These are phyloP conservation scores for Neoboletus brunneissimus DNA, from an alignment of 768 basidiomycete genomes.

Conservation along the genomic window DNA sequence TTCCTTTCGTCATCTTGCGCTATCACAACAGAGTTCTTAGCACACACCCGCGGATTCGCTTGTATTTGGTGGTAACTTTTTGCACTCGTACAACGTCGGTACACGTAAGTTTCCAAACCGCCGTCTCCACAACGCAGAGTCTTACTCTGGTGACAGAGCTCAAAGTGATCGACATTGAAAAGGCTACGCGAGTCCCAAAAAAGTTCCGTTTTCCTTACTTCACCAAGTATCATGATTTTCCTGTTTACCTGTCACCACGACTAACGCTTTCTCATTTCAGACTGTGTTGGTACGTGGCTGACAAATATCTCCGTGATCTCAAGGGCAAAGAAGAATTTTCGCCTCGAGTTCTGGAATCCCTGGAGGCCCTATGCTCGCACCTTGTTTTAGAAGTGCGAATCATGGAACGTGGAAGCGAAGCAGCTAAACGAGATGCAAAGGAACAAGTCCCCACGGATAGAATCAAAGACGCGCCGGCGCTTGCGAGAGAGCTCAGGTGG, in stretches of 20 bases:
- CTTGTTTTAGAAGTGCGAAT: conserved; percentile 72
- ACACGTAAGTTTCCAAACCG: conserved; percentile 58
- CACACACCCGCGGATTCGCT: conserved; percentile 90
- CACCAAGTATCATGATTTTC: conserved; percentile 49
- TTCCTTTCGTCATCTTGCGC: background rate
- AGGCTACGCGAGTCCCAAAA: conserved; percentile 87
- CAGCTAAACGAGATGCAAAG: conserved; percentile 70
- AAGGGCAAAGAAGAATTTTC: conserved; percentile 53
- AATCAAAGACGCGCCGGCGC: conserved; percentile 75
- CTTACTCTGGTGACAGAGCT: conserved; percentile 56
- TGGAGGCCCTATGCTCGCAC: conserved; percentile 71
- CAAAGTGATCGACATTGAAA: conserved; percentile 87
- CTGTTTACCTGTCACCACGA: conserved; percentile 9
- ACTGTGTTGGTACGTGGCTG: conserved; percentile 88
- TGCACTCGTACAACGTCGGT: conserved; percentile 87
- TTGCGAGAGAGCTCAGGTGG: conserved; percentile 87
- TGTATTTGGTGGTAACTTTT: conserved; percentile 96
- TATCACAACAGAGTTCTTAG: conserved; percentile 37
- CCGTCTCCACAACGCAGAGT: background rate
- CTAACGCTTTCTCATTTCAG: conserved; percentile 37
- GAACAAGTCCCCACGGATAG: conserved; percentile 81
- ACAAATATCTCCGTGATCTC: conserved; percentile 74
- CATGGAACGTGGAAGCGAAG: conserved; percentile 69
- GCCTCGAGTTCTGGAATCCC: conserved; percentile 64
- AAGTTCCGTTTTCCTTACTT: conserved; percentile 88